Evolutionary conservation across 805 yeast genomes (phyloP), one percentile per base, ranked within the genome.

Genomic region (Saccharomyces mikatae): DNA sequence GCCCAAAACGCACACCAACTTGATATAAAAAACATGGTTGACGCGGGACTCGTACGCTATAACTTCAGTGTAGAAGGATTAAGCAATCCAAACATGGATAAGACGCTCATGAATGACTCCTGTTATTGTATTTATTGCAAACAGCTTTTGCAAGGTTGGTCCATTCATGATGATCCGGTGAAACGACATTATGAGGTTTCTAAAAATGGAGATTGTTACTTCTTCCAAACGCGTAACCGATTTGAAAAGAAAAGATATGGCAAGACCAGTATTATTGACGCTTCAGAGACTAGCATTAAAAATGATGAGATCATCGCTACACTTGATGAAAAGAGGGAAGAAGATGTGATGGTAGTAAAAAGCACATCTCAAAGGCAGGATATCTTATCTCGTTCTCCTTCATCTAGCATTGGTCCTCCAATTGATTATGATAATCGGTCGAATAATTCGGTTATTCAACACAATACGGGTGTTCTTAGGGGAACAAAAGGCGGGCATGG

Each of bases 41-140:
- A 72, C 50, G 76, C 80, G 21, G 91, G 92, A 0, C 81, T 86
- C 17, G 47, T 65, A 14, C 62, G 60, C n/a, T 71, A 80, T 72
- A 68, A 86, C 71, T 66, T 75, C 77, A 49, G 90, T 83, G 31
- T 71, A 74, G 11, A 61, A 1, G 61, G 59, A 1, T 61, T 63
- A 48, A 60, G 58, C 32, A 59, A 59, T 21, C 26, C 59, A 9
- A 36, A 17, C 11, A 48, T 53, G 70, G 74, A 52, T 68, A 71
- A 31, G 10, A 17, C 24, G 1, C 72, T 51, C 63, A 63, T 28
- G 14, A 51, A 22, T 3, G 84, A 81, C 60, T 76, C 81, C 52
- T 80, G 80, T 9, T 75, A 81, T 14, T 86, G 92, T 67, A 77
- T 76, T 52, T 71, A 75, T 61, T 86, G 92, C 67, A 71, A 76